Conservation (phyloP, 306 rosid genomes). For the Crataegus laevigata region DNA sequence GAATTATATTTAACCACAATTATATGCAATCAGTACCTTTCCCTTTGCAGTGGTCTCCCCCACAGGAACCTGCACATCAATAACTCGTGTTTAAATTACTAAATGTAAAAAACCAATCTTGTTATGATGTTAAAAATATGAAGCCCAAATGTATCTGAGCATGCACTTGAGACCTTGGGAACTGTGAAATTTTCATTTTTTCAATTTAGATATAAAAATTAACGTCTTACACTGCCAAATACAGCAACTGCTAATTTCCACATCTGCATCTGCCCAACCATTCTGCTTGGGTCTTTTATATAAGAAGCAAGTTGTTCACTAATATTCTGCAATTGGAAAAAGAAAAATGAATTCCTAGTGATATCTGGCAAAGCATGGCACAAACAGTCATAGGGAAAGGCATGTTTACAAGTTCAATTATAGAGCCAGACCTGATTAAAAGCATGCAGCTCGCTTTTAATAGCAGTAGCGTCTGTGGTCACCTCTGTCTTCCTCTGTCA, state of each 20-base stretch:
- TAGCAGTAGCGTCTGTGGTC: slow-evolving; percentile 84
- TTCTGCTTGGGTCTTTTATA: slow-evolving; percentile 94
- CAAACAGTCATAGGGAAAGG: slow-evolving; percentile 7
- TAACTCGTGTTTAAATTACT: not conserved
- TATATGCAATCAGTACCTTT: slow-evolving; percentile 18
- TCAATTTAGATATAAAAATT: too few relatives aligned
- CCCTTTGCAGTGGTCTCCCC: slow-evolving; percentile 13
- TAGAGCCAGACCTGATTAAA: slow-evolving; percentile 68
- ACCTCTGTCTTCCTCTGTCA: slow-evolving; percentile 92
- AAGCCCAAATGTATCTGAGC: too few relatives aligned
- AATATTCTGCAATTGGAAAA: slow-evolving; percentile 45
- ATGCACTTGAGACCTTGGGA: too few relatives aligned
- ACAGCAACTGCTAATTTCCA: slow-evolving; percentile 46
- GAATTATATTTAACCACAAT: slow-evolving; percentile 1
- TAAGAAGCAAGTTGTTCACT: slow-evolving; percentile 74
- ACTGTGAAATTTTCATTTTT: too few relatives aligned
- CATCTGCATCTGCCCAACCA: slow-evolving; percentile 77
- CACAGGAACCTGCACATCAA: slow-evolving; percentile 40
- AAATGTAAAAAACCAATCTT: too few relatives aligned
- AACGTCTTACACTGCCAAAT: slow-evolving; percentile 29
- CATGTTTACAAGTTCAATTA: slow-evolving; percentile 11
- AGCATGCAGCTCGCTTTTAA: slow-evolving; percentile 76
- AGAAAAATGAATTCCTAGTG: not conserved
- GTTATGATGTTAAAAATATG: too few relatives aligned
- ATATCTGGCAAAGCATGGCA: not conserved